Conservation (phyloP, 768 basidiomycete species). For the Leccinum ochraceum region DNA sequence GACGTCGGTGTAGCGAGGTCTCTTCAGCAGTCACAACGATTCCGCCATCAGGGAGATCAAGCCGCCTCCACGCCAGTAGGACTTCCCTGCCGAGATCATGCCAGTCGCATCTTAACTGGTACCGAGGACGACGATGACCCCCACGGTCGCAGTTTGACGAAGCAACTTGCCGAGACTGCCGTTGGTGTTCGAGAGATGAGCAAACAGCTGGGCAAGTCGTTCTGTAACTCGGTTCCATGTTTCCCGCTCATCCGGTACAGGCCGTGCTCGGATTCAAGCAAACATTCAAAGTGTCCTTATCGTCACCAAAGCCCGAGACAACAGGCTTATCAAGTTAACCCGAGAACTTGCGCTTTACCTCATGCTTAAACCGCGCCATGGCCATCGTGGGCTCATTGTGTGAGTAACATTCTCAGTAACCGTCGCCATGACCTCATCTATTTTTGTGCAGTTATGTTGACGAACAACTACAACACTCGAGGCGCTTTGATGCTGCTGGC, state of each 20-base stretch:
- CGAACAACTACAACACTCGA: conserved; percentile 82
- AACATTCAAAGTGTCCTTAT: conserved; percentile 93
- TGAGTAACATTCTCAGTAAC: conserved; percentile 39
- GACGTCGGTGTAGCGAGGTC: conserved; percentile 55
- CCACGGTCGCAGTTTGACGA: conserved; percentile 77
- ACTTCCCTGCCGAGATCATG: conserved; percentile 17
- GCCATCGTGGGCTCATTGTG: conserved; percentile 83
- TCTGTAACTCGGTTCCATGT: conserved; percentile 2
- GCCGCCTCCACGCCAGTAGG: conserved; percentile 14
- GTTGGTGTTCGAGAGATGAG: conserved; percentile 98
- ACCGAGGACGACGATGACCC: conserved; percentile 67
- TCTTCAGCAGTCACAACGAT: conserved; percentile 36
- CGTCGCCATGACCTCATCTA: conserved; percentile 16
- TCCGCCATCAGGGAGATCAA: conserved; percentile 11
- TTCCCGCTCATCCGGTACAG: conserved; percentile 42
- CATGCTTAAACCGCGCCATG: conserved; percentile 80
- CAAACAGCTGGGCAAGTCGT: conserved; percentile 85
- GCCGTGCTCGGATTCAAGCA: conserved; percentile 87
- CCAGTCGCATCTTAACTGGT: conserved; percentile 18
- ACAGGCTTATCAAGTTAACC: conserved; percentile 92
- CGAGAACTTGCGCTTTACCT: conserved; percentile 92
- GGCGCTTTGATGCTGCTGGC: conserved; percentile 92
- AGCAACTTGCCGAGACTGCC: conserved; percentile 94
- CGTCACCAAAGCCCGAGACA: conserved; percentile 97
- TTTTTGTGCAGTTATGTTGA: conserved; percentile 79